Conservation (phyloP, 306 rosid genomes). For the Quercus cerris region DNA sequence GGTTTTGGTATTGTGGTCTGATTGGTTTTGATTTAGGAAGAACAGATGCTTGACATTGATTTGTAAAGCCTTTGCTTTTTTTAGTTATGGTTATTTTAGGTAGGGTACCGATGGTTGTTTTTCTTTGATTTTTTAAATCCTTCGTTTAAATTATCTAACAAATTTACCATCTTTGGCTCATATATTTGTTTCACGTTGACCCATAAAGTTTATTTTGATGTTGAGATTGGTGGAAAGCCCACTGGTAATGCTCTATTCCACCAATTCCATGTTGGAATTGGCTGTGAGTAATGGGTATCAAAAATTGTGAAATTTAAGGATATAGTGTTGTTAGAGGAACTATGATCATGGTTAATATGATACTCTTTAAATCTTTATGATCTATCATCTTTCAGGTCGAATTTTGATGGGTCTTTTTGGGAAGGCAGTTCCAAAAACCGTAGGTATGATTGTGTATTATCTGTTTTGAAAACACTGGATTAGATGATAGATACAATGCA, state of each 20-base stretch:
- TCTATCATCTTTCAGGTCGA: slow-evolving; percentile 63
- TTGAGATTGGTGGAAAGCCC: slow-evolving; percentile 74
- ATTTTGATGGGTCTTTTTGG: slow-evolving; percentile 85
- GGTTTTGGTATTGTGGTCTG: too few species aligned
- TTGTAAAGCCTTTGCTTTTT: too few species aligned
- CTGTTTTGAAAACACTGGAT: not conserved
- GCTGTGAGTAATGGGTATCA: not conserved
- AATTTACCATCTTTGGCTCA: too few species aligned
- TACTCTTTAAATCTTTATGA: slow-evolving; percentile 12
- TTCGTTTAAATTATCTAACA: too few species aligned
- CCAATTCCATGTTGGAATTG: too few species aligned
- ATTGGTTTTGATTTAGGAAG: too few species aligned
- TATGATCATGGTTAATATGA: not conserved
- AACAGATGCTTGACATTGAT: too few species aligned
- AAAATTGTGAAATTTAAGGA: not conserved
- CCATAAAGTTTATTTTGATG: slow-evolving; percentile 80
- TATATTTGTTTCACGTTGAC: slow-evolving; percentile 29
- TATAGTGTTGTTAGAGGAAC: too few species aligned
- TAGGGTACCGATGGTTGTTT: too few species aligned
- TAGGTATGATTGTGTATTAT: slow-evolving; percentile 40
- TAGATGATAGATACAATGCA: too few species aligned
- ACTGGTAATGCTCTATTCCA: slow-evolving; percentile 47
- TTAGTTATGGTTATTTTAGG: too few species aligned
- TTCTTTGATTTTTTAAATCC: too few species aligned
- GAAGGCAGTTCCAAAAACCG: slow-evolving; percentile 96